Percentiles rank a stretch among this genome's conserved stretches.
phyloP scores from a whole-genome alignment of 306 rosid genomes.

The Lagenaria siceraria region DNA sequence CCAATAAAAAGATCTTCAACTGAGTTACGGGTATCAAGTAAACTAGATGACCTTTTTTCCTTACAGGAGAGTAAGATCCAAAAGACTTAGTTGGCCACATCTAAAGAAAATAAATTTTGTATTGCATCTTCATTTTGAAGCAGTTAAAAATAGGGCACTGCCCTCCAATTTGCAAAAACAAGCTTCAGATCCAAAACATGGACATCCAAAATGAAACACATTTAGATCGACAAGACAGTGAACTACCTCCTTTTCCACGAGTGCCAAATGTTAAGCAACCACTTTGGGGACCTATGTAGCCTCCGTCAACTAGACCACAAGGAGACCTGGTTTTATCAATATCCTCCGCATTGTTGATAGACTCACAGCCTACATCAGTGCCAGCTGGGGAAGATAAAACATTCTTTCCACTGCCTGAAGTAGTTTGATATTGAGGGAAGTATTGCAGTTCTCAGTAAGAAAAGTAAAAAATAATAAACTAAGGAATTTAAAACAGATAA shows the following conservation, averaged over 20 bases:
- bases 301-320: constrained; percentile 19
- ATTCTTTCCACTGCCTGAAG: constrained; percentile 23
- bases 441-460: constrained; percentile 5
- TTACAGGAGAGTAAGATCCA: background rate
- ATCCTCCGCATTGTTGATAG: constrained; percentile 18
- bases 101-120: background rate
- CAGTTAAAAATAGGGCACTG: background rate
- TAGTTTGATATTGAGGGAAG: constrained; percentile 15
- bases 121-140: background rate
- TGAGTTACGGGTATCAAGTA: background rate
- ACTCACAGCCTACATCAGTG: constrained; percentile 34
- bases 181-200: background rate
- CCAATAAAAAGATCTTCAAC: background rate
- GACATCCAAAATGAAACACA: background rate
- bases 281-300: constrained; percentile 13
- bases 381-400: constrained; percentile 21
- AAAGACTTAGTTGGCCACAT: background rate
- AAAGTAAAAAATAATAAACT: background rate
- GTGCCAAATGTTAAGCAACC: constrained; percentile 52
- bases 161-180: background rate
- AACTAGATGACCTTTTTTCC: background rate
- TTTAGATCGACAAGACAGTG: background rate
- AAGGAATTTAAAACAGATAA: constrained; percentile 4
- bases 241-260: constrained; percentile 65
- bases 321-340: constrained; percentile 7